Percentiles rank a stretch among this genome's conserved stretches.
phyloP scores from a whole-genome alignment of 768 basidiomycete genomes.

The Lentinula aciculospora region DNA sequence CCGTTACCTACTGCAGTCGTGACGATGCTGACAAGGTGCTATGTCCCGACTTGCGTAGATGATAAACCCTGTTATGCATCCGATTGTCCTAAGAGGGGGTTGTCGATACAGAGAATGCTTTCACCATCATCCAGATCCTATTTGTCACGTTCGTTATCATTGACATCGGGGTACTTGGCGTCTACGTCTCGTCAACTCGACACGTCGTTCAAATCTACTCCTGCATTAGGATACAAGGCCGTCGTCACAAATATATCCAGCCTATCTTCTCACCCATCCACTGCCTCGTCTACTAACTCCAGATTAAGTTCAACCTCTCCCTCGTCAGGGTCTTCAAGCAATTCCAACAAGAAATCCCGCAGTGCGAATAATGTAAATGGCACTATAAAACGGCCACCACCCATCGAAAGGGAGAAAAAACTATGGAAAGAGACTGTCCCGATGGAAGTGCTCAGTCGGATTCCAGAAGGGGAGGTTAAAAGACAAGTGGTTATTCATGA shows the following conservation, averaged over 20 bases:
- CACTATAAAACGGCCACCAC: not conserved
- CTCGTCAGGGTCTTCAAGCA: not conserved
- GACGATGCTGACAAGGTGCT: slow-evolving; percentile 87
- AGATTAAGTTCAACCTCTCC: not conserved
- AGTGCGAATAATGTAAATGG: not conserved
- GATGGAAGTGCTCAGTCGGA: slow-evolving; percentile 27
- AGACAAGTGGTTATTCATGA: slow-evolving; percentile 64
- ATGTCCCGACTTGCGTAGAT: slow-evolving; percentile 80
- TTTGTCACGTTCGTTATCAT: slow-evolving; percentile 28
- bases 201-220: too few relatives aligned
- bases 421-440: slow-evolving; percentile 42
- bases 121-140: not conserved
- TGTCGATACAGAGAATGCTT: slow-evolving; percentile 8
- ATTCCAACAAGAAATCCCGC: not conserved
- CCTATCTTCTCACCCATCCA: slow-evolving; percentile 35
- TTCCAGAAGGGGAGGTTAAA: slow-evolving; percentile 73
- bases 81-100: slow-evolving; percentile 69
- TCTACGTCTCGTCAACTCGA: not conserved
- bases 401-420: not conserved
- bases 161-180: not conserved
- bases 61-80: slow-evolving; percentile 78
- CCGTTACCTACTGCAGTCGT: slow-evolving; percentile 80
- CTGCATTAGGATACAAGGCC: not conserved
- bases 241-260: not conserved
- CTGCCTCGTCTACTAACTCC: not conserved